Conservation (phyloP, 2,329 filamentous ascomycete genomes). For the Xylariaceae sp. region DNA sequence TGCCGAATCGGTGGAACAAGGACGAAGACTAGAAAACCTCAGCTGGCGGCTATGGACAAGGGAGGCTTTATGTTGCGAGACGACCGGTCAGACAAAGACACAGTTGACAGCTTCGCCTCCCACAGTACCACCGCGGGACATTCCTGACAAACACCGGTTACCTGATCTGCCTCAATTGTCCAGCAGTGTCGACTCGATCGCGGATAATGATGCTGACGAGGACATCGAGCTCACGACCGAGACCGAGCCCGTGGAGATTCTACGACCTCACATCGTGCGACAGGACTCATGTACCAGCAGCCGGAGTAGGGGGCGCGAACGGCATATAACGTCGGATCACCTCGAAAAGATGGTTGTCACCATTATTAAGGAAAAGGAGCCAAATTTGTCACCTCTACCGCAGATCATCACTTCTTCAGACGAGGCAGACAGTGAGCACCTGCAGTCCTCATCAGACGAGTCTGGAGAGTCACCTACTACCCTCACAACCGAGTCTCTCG, state of each 20-base stretch:
- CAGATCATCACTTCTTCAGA: constrained; percentile 34
- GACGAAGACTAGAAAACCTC: constrained; percentile 86
- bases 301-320: constrained; percentile 68
- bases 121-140: constrained; percentile 46
- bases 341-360: constrained; percentile 91
- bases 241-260: constrained; percentile 52
- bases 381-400: constrained; percentile 52
- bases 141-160: constrained; percentile 40
- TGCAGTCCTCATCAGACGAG: constrained; percentile 41
- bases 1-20: constrained; percentile 89
- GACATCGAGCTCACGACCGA: constrained; percentile 52
- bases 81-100: constrained; percentile 47
- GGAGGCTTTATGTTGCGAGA: constrained; percentile 83
- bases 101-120: constrained; percentile 32
- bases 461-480: constrained; percentile 48
- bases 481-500: constrained; percentile 27
- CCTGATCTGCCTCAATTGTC: constrained; percentile 66
- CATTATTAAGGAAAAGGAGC: constrained; percentile 83
- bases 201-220: constrained; percentile 65
- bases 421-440: constrained; percentile 44
- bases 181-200: constrained; percentile 68
- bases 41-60: constrained; percentile 94
- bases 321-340: constrained; percentile 87
- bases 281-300: constrained; percentile 66
- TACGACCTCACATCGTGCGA: constrained; percentile 62